phyloP scores from a whole-genome alignment of 2,329 filamentous ascomycete genomes.

The Aureobasidium melanogenum region DNA sequence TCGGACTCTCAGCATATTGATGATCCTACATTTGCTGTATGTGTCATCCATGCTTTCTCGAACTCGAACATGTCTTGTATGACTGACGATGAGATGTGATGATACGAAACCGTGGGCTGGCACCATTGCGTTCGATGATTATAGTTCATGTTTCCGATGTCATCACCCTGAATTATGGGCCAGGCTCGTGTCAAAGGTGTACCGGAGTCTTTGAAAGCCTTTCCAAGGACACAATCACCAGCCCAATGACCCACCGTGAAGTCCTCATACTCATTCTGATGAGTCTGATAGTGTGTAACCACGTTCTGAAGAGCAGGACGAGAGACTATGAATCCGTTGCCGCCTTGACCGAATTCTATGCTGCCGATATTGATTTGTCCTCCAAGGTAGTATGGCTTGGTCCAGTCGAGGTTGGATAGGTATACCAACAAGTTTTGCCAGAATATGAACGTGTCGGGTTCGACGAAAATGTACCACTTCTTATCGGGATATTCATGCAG shows the following conservation, averaged over 20 bases:
- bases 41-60: constrained; percentile 20
- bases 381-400: constrained; percentile 34
- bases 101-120: constrained; percentile 20
- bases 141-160: constrained; percentile 21
- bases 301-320: constrained; percentile 28
- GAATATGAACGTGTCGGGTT: constrained; percentile 48
- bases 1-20: not conserved
- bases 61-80: constrained; percentile 20
- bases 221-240: constrained; percentile 23
- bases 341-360: constrained; percentile 33
- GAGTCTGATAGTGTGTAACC: constrained; percentile 29
- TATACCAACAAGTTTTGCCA: constrained; percentile 40
- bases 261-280: constrained; percentile 25
- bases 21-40: not conserved
- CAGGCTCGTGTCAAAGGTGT: constrained; percentile 17
- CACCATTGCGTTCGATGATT: constrained; percentile 18
- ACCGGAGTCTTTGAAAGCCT: constrained; percentile 19
- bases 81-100: constrained; percentile 17
- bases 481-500: constrained; percentile 32
- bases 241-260: constrained; percentile 23
- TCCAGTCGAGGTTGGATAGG: constrained; percentile 29
- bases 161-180: constrained; percentile 22
- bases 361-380: constrained; percentile 28
- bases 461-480: constrained; percentile 52
- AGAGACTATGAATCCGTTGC: constrained; percentile 35